A percentile compares a stretch with the other conserved stretches of the same genome.
Evolutionary conservation across 75 land plant species (phyloP).

Genomic region (Cupressus sempervirens): DNA sequence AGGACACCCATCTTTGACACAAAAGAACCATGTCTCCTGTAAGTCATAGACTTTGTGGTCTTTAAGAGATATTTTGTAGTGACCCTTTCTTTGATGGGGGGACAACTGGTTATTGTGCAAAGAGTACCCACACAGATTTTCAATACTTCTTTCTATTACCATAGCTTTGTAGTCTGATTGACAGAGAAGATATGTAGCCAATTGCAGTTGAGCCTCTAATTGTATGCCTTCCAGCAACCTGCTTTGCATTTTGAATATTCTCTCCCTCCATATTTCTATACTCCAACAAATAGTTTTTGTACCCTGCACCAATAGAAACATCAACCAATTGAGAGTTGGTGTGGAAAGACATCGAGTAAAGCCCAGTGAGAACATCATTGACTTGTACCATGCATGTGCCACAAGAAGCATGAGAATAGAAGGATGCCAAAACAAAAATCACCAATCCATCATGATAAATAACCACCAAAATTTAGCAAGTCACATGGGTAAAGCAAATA

Average conservation of each 20-base stretch:
- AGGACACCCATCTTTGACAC: too few relatives aligned
- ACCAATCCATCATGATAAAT: too few relatives aligned
- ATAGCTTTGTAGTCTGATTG: slow-evolving; percentile 75
- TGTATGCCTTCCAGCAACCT: slow-evolving; percentile 46
- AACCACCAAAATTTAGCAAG: too few relatives aligned
- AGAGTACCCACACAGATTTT: slow-evolving; percentile 65
- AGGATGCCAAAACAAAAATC: too few relatives aligned
- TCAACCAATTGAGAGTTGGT: too few relatives aligned
- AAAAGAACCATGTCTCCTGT: slow-evolving; percentile 64
- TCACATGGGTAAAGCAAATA: too few relatives aligned
- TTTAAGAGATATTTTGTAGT: slow-evolving; percentile 68
- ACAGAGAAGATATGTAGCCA: slow-evolving; percentile 54
- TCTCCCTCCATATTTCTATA: neutral
- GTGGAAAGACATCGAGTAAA: too few relatives aligned
- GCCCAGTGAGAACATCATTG: too few relatives aligned
- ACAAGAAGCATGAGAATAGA: too few relatives aligned
- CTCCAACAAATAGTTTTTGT: too few relatives aligned
- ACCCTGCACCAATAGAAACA: too few relatives aligned
- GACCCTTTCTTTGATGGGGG: slow-evolving; percentile 39
- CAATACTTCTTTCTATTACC: slow-evolving; percentile 67
- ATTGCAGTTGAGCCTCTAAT: slow-evolving; percentile 42
- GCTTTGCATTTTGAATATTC: slow-evolving; percentile 36
- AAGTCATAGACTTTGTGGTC: slow-evolving; percentile 92
- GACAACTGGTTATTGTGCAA: slow-evolving; percentile 51
- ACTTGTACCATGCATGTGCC: too few relatives aligned